These are phyloP conservation scores for Noccaea caerulescens DNA, from an alignment of 345 rosid species.

Conservation along the genomic window DNA sequence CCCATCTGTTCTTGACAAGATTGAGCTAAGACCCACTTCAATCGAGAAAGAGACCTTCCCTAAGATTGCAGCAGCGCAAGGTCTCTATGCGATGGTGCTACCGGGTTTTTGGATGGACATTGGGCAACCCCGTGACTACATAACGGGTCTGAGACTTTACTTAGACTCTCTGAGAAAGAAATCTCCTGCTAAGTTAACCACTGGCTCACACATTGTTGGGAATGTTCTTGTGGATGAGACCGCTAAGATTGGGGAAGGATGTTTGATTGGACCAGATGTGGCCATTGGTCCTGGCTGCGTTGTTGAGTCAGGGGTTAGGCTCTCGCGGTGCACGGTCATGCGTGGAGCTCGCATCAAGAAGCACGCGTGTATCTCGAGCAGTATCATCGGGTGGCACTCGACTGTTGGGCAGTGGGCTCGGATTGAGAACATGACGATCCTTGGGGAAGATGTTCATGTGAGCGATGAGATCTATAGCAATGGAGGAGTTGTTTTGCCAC, in stretches of 20 bases:
- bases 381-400: conserved; percentile 98
- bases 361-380: conserved; percentile 92
- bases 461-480: conserved; percentile 95
- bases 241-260: conserved; percentile 93
- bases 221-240: conserved; percentile 86
- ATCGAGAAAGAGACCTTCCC: conserved; percentile 98
- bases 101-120: conserved; percentile 99
- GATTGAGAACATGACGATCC: conserved; percentile 97
- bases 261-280: conserved; percentile 95
- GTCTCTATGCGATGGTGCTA: conserved; percentile 90
- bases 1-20: conserved; percentile 86
- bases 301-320: conserved; percentile 93
- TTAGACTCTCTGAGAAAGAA: conserved; percentile 87
- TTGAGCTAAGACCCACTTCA: conserved; percentile 91
- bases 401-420: conserved; percentile 97
- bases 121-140: conserved; percentile 98
- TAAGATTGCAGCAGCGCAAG: conserved; percentile 76
- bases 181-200: conserved; percentile 62
- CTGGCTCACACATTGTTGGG: conserved; percentile 73
- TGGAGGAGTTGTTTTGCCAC: conserved; percentile 97
- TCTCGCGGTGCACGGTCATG: conserved; percentile 95
- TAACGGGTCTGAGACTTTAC: conserved; percentile 89
- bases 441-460: conserved; percentile 96
- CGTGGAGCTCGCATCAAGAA: conserved; percentile 94
- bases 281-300: conserved; percentile 95